Conservation (phyloP, 768 basidiomycete species). For the Tricholoma flavovirens region DNA sequence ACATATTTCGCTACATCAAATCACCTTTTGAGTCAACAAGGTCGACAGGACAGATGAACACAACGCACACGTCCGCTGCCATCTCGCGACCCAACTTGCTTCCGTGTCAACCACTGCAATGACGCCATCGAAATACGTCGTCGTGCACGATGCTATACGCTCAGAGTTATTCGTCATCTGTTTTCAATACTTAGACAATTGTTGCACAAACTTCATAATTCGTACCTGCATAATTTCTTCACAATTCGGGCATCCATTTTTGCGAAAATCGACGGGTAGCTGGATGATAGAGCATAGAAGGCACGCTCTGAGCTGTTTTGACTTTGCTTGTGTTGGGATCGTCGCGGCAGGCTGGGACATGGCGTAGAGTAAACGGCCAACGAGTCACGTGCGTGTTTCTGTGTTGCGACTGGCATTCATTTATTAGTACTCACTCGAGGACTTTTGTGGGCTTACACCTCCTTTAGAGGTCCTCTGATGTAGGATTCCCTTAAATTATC, state of each 20-base stretch:
- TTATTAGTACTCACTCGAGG: no score
- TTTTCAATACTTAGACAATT: neutral
- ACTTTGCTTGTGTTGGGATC: constrained; percentile 55
- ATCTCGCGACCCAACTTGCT: constrained; percentile 91
- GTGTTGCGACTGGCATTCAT: no score
- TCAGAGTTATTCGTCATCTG: constrained; percentile 89
- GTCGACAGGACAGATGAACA: constrained; percentile 1
- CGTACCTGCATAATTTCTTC: constrained; percentile 88
- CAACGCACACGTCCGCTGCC: constrained; percentile 86
- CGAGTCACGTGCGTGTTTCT: neutral
- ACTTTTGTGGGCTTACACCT: neutral
- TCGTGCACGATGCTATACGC: constrained; percentile 80
- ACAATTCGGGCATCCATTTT: constrained; percentile 92
- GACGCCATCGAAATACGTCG: constrained; percentile 87
- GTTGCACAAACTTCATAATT: neutral
- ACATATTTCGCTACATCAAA: constrained; percentile 71
- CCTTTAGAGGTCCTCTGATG: neutral
- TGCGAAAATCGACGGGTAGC: constrained; percentile 75
- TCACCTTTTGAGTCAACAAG: constrained; percentile 2
- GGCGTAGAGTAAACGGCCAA: neutral
- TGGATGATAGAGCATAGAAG: constrained; percentile 91
- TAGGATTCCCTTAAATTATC: neutral
- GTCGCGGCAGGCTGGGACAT: constrained; percentile 19
- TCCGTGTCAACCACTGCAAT: constrained; percentile 84
- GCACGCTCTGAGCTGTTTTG: constrained; percentile 82